A percentile compares a stretch with the other conserved stretches of the same genome.
Evolutionary conservation across 1,284 basidiomycete species (phyloP).

Genomic region (Gymnopus androsaceus): DNA sequence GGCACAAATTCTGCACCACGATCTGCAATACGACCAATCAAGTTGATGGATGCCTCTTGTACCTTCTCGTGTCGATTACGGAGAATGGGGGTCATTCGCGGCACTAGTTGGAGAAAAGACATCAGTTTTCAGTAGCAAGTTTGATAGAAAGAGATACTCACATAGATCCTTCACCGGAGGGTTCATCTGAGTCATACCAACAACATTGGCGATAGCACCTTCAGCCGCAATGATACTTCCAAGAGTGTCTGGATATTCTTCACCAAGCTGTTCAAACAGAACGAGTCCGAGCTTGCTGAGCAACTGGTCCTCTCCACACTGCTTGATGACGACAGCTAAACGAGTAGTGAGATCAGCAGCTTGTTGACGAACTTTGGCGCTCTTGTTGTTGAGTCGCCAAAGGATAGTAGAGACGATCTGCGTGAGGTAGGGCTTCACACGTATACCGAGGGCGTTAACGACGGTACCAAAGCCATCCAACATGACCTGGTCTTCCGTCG

Average conservation of each 20-base stretch:
- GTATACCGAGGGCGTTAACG: conserved; percentile 93
- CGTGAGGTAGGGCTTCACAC: conserved; percentile 98
- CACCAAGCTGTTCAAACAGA: conserved; percentile 97
- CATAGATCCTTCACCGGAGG: conserved; percentile 97
- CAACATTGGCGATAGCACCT: conserved; percentile 98
- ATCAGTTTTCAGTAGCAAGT: conserved; percentile 17
- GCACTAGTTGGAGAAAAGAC: conserved; percentile 57
- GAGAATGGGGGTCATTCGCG: conserved; percentile 98
- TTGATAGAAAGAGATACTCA: conserved; percentile 45
- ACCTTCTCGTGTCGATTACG: conserved; percentile 99
- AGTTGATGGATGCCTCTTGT: conserved; percentile 98
- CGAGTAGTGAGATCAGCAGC: conserved; percentile 96
- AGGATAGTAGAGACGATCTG: conserved; percentile 99
- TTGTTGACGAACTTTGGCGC: conserved; percentile 97
- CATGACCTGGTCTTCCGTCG: conserved; percentile 98
- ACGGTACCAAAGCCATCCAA: conserved; percentile 97
- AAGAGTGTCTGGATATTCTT: conserved; percentile 98
- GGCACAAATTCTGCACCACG: conserved; percentile 98
- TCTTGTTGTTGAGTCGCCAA: conserved; percentile 99
- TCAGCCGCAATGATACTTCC: conserved; percentile 99
- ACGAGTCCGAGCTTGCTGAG: conserved; percentile 97
- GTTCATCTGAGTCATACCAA: conserved; percentile 99
- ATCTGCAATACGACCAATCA: conserved; percentile 99
- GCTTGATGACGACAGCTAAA: conserved; percentile 96
- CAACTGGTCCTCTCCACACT: conserved; percentile 95